A percentile compares a stretch with the other conserved stretches of the same genome.
phyloP scores from a whole-genome alignment of 495 filamentous ascomycete species.

The Baudoinia panamericana region DNA sequence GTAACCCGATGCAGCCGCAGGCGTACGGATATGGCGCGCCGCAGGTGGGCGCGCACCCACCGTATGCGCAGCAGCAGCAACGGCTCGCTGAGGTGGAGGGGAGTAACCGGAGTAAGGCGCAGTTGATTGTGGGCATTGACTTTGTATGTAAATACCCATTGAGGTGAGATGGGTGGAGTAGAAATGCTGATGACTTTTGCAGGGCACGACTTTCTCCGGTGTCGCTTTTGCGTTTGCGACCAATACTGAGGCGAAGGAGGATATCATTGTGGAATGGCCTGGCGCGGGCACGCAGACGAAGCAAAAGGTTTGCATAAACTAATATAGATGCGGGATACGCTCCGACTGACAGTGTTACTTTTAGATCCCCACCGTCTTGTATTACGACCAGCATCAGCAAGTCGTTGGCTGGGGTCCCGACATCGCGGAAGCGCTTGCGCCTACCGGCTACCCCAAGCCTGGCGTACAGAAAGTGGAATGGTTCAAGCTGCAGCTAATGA shows the following conservation, averaged over 20 bases:
- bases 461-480: constrained; percentile 68
- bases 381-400: constrained; percentile 66
- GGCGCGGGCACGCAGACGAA: constrained; percentile 63
- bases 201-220: constrained; percentile 66
- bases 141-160: constrained; percentile 66
- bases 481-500: constrained; percentile 69
- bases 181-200: neutral
- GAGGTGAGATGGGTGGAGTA: too few species aligned
- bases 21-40: constrained; percentile 5
- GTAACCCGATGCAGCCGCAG: constrained; percentile 24
- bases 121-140: constrained; percentile 70
- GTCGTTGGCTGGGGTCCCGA: constrained; percentile 67
- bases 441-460: constrained; percentile 61
- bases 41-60: constrained; percentile 3
- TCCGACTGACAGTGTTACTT: constrained; percentile 1
- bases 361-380: constrained; percentile 61
- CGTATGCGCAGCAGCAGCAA: constrained; percentile 34
- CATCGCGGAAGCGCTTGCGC: constrained; percentile 60
- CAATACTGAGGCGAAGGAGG: constrained; percentile 63
- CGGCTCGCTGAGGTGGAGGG: constrained; percentile 66
- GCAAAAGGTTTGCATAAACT: constrained; percentile 45
- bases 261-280: constrained; percentile 68
- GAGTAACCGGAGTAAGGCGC: constrained; percentile 63
- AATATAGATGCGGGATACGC: too few species aligned
- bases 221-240: constrained; percentile 66